Conservation (phyloP, 73 alveolate genomes). For the Loxodes magnus region DNA sequence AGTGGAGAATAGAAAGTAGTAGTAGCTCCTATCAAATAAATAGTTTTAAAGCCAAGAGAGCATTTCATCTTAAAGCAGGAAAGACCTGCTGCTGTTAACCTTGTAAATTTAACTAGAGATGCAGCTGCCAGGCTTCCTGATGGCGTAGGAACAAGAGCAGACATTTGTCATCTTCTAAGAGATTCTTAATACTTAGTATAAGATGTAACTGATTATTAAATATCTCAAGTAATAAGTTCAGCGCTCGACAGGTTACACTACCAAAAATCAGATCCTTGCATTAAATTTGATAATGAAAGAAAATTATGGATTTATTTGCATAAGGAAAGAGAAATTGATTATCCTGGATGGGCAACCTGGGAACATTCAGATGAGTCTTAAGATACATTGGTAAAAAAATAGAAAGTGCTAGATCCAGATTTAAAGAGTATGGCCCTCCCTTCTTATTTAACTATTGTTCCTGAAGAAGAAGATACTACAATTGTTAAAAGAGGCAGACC, state of each 20-base stretch:
- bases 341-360: constrained; percentile 81
- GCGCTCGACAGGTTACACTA: constrained; percentile 97
- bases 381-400: too few relatives aligned
- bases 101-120: constrained; percentile 90
- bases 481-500: too few relatives aligned
- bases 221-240: constrained; percentile 83
- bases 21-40: constrained; percentile 87
- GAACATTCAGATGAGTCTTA: too few relatives aligned
- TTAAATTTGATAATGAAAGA: constrained; percentile 87
- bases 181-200: constrained; percentile 79
- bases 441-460: too few relatives aligned
- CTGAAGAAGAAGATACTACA: too few relatives aligned
- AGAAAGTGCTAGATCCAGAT: too few relatives aligned
- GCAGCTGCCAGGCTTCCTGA: constrained; percentile 95
- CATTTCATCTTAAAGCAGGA: constrained; percentile 80
- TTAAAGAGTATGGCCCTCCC: too few relatives aligned
- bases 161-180: constrained; percentile 77
- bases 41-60: constrained; percentile 84
- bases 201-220: constrained; percentile 59
- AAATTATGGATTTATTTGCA: constrained; percentile 95
- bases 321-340: constrained; percentile 74
- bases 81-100: constrained; percentile 89
- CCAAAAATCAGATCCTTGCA: constrained; percentile 95
- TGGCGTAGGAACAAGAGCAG: constrained; percentile 98
- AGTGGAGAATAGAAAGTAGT: constrained; percentile 81